A percentile compares a stretch with the other conserved stretches of the same genome.
phyloP scores from a whole-genome alignment of 805 yeast genomes.

The Metschnikowia noctiluminum region DNA sequence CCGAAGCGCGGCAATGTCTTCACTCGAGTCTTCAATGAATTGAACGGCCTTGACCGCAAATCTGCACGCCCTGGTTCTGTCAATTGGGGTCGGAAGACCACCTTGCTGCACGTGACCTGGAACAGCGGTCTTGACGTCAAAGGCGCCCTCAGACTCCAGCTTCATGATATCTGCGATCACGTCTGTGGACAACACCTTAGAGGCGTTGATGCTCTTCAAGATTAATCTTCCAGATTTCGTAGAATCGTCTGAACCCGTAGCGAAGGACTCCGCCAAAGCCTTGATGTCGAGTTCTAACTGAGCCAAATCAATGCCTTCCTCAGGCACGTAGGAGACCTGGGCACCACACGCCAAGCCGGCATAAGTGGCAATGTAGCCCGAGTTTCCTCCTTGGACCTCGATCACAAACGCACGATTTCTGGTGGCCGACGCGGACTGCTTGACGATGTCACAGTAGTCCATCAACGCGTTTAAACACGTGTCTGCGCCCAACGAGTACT shows the following conservation, averaged over 20 bases:
- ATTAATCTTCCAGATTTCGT: conserved; percentile 67
- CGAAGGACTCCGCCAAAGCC: conserved; percentile 55
- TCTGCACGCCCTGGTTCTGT: conserved; percentile 70
- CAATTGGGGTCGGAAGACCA: conserved; percentile 71
- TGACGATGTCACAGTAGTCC: conserved; percentile 73
- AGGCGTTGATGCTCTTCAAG: conserved; percentile 63
- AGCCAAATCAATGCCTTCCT: conserved; percentile 57
- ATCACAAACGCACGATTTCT: conserved; percentile 77
- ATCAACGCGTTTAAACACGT: conserved; percentile 71
- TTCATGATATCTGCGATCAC: conserved; percentile 68
- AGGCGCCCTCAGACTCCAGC: conserved; percentile 60
- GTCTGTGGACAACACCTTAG: conserved; percentile 63
- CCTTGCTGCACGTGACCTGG: conserved; percentile 92
- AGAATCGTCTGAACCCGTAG: conserved; percentile 57
- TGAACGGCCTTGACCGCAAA: conserved; percentile 67
- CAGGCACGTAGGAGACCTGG: conserved; percentile 74
- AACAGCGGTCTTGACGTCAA: conserved; percentile 74
- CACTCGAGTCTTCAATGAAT: conserved; percentile 52
- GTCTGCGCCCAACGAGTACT: conserved; percentile 72
- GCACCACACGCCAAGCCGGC: conserved; percentile 72
- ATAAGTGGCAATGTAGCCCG: conserved; percentile 72
- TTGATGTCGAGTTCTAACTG: conserved; percentile 65
- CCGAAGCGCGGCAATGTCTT: conserved; percentile 21
- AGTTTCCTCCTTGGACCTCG: conserved; percentile 83
- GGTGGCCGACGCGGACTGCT: conserved; percentile 75